Conservation (phyloP, 331 rosid species). For the Cydonia oblonga region DNA sequence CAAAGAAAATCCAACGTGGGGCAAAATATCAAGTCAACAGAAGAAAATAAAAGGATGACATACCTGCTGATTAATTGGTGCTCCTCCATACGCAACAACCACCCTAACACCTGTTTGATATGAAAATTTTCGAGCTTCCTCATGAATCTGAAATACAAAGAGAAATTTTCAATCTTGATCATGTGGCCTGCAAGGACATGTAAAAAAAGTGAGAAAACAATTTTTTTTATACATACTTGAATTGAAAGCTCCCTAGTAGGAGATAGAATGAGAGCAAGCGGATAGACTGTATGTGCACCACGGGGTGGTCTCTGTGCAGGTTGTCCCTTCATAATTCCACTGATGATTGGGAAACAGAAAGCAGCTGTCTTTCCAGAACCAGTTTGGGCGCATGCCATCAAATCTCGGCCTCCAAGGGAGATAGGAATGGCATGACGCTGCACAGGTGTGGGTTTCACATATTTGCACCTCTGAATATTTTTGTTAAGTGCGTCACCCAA, state of each 20-base stretch:
- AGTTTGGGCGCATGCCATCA: slow-evolving; percentile 96
- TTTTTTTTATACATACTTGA: slow-evolving; percentile 49
- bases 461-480: slow-evolving; percentile 68
- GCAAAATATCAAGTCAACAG: not conserved
- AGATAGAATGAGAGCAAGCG: slow-evolving; percentile 82
- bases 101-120: slow-evolving; percentile 84
- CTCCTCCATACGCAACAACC: slow-evolving; percentile 88
- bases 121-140: slow-evolving; percentile 68
- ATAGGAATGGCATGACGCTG: slow-evolving; percentile 83
- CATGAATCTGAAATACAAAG: slow-evolving; percentile 59
- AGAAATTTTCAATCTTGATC: not conserved
- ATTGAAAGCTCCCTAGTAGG: slow-evolving; percentile 83
- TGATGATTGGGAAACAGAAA: slow-evolving; percentile 73
- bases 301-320: slow-evolving; percentile 56
- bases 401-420: slow-evolving; percentile 63
- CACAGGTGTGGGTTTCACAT: slow-evolving; percentile 76
- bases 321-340: slow-evolving; percentile 76
- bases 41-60: not conserved
- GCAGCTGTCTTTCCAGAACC: slow-evolving; percentile 93
- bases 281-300: slow-evolving; percentile 60
- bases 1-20: not conserved
- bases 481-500: slow-evolving; percentile 66
- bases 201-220: not conserved
- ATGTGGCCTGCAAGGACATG: not conserved
- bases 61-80: slow-evolving; percentile 81